Conservation (phyloP, 805 yeast genomes). For the Kregervanrija pseudodelftensis region DNA sequence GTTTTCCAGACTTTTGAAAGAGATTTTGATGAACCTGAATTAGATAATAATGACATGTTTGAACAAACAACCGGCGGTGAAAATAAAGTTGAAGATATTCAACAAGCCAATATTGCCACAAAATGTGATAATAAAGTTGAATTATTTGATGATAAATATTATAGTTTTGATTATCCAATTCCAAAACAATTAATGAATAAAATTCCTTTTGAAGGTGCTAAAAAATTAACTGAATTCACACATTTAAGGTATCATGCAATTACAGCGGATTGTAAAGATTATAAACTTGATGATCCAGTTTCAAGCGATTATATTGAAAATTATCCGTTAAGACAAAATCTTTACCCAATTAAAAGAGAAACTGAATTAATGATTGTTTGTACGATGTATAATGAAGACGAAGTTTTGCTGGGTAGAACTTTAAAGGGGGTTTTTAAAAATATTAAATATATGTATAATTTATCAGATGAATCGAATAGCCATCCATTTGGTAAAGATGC, state of each 20-base stretch:
- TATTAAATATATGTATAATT: slow-evolving; percentile 62
- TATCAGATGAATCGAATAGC: slow-evolving; percentile 35
- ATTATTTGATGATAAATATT: slow-evolving; percentile 60
- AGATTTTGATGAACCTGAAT: slow-evolving; percentile 24
- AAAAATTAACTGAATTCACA: slow-evolving; percentile 43
- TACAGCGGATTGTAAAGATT: slow-evolving; percentile 83
- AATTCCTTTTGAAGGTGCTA: slow-evolving; percentile 36
- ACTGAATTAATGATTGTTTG: slow-evolving; percentile 83
- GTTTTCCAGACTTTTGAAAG: slow-evolving; percentile 21
- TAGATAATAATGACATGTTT: slow-evolving; percentile 12
- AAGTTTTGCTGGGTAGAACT: slow-evolving; percentile 72
- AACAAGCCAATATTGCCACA: slow-evolving; percentile 18
- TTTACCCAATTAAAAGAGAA: slow-evolving; percentile 65
- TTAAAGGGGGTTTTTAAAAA: slow-evolving; percentile 87
- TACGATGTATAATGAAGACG: slow-evolving; percentile 92
- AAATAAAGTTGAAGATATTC: slow-evolving; percentile 9
- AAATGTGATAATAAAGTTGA: slow-evolving; percentile 33
- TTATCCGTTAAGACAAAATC: slow-evolving; percentile 59
- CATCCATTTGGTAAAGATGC: slow-evolving; percentile 85
- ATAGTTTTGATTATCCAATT: slow-evolving; percentile 78
- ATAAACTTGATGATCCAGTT: slow-evolving; percentile 44
- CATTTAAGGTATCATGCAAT: slow-evolving; percentile 90
- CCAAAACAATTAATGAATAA: slow-evolving; percentile 50
- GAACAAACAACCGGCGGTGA: slow-evolving; percentile 6
- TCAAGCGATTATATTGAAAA: slow-evolving; percentile 19